Conservation (phyloP, 2,329 filamentous ascomycete species). For the Phialocephala sp. region DNA sequence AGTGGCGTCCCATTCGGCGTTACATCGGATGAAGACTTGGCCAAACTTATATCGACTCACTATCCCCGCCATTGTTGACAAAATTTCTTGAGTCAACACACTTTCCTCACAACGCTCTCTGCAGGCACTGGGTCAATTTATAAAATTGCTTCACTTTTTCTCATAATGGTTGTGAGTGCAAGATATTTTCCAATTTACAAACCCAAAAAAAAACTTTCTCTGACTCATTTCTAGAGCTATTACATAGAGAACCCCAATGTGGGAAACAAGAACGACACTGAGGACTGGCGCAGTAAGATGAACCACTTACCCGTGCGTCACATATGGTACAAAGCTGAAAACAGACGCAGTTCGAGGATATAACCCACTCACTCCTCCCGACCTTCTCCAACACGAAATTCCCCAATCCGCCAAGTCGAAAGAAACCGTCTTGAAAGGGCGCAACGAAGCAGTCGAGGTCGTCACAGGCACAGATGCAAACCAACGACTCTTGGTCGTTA, state of each 20-base stretch:
- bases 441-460: slow-evolving; percentile 69
- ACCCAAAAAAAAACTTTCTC: neutral
- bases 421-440: slow-evolving; percentile 63
- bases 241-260: slow-evolving; percentile 81
- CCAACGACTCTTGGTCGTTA: slow-evolving; percentile 72
- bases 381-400: slow-evolving; percentile 95
- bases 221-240: slow-evolving; percentile 56
- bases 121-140: neutral
- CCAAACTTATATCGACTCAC: neutral
- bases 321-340: slow-evolving; percentile 27
- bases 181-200: slow-evolving; percentile 19
- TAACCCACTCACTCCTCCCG: slow-evolving; percentile 90
- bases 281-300: slow-evolving; percentile 80
- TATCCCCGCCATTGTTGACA: slow-evolving; percentile 4
- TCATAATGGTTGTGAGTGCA: slow-evolving; percentile 33
- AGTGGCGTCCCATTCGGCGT: neutral
- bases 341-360: slow-evolving; percentile 74
- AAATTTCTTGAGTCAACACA: neutral
- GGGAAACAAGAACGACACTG: slow-evolving; percentile 73
- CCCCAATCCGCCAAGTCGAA: slow-evolving; percentile 52
- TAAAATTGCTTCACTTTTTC: neutral
- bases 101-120: neutral
- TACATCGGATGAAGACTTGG: neutral
- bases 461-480: slow-evolving; percentile 70
- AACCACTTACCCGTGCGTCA: neutral